Base-by-base conservation (phyloP, 805 yeast genomes). In the Kregervanrija delftensis region DNA sequence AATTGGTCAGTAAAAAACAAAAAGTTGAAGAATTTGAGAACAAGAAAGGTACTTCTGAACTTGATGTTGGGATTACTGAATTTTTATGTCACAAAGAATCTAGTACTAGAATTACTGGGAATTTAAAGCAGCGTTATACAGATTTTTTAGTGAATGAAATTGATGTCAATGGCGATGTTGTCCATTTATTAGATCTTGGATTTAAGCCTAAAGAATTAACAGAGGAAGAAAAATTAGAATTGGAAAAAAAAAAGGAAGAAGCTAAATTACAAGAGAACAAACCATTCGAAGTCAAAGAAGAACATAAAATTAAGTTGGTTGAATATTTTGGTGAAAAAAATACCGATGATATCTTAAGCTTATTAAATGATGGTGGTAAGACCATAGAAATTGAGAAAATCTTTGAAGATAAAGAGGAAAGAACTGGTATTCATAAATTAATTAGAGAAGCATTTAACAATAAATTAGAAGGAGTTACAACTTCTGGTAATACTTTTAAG, bases 141-240 rank as follows among this genome's bases (percentile, higher is more conserved):
- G 99, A 93, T 61, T 93, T 93, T 61, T 73, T 87, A 59, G 99
- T 93, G 38, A 87, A 89, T 63, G 99, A 93, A 63, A 83, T 93
- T 45, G 83, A 73, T 48, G 54, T 65, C 30, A 66, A 76, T 16
- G 95, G 86, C 1, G 65, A 76, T 2, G 96, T 89, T 2, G 75
- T 90, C 11, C 90, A 82, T 60, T 69, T 93, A 49, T 60, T 66
- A 9, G 96, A 90, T 56, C 76, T 79, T 43, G 96, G 97, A 4
- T 67, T 83, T 37, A 69, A 69, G 54, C 68, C 71, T 55, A 72
- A 71, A 55, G 59, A 63, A 51, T 77, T 68, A 54, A 66, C 65
- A 64, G 47, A 65, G 54, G 51, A 62, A 52, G 49, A 66, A 60
- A 50, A 54, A 38, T 32, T 32, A 5, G 69, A 65, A 46, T 49